These are phyloP conservation scores for Torulaspora gathmanii DNA, from an alignment of 805 yeast genomes.

Conservation along the genomic window DNA sequence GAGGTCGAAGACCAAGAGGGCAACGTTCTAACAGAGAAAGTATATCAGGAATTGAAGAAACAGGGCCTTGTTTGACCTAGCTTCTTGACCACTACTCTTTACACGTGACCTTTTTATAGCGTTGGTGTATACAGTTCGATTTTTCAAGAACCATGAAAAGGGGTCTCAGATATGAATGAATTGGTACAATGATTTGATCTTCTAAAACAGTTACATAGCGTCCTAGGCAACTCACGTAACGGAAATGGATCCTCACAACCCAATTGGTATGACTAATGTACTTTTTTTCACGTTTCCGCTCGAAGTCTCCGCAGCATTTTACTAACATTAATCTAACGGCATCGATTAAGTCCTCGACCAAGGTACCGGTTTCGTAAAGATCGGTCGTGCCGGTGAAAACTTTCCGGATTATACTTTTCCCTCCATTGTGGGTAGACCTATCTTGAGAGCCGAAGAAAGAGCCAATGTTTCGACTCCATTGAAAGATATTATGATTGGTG, in stretches of 20 bases:
- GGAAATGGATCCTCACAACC: constrained; percentile 34
- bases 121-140: neutral
- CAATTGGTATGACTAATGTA: constrained; percentile 31
- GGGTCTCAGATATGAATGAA: constrained; percentile 5
- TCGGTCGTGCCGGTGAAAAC: constrained; percentile 94
- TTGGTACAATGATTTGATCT: neutral
- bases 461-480: constrained; percentile 58
- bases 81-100: neutral
- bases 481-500: constrained; percentile 96
- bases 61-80: constrained; percentile 66
- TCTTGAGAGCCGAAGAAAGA: constrained; percentile 92
- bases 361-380: constrained; percentile 97
- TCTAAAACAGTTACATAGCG: neutral
- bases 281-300: neutral
- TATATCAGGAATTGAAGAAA: constrained; percentile 76
- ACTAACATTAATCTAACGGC: constrained; percentile 9
- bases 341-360: constrained; percentile 73
- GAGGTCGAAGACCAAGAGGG: constrained; percentile 94
- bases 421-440: constrained; percentile 95
- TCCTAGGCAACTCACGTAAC: neutral
- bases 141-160: constrained; percentile 6
- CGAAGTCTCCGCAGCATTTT: neutral
- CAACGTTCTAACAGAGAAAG: constrained; percentile 80
- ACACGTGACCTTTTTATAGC: constrained; percentile 1
- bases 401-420: constrained; percentile 97